Conservation (phyloP, 306 rosid genomes). For the Lithocarpus polystachyus region DNA sequence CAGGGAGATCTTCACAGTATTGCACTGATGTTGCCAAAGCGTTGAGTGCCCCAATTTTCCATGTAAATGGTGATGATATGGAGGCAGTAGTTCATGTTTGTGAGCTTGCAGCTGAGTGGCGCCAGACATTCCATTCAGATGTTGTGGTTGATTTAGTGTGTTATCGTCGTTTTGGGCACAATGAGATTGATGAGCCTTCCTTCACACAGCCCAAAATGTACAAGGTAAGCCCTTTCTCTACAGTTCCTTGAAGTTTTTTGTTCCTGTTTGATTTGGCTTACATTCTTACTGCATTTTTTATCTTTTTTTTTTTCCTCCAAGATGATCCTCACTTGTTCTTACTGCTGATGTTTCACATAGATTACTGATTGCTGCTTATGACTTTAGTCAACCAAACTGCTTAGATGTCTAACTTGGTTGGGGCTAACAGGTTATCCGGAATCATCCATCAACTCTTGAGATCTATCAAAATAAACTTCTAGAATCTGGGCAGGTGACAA, state of each 20-base stretch:
- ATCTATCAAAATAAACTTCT: constrained; percentile 80
- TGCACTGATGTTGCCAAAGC: constrained; percentile 98
- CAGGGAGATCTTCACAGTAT: constrained; percentile 91
- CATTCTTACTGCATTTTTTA: not conserved
- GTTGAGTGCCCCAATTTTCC: constrained; percentile 83
- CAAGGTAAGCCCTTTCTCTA: constrained; percentile 53
- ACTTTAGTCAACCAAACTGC: constrained; percentile 16
- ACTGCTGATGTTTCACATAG: no score
- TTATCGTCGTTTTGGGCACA: constrained; percentile 94
- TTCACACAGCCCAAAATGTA: constrained; percentile 98
- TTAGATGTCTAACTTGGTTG: constrained; percentile 16
- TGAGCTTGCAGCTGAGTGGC: constrained; percentile 99
- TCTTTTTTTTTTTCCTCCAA: not conserved
- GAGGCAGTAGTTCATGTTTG: constrained; percentile 96
- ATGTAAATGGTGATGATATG: constrained; percentile 90
- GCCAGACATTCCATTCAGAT: constrained; percentile 95
- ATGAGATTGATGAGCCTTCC: constrained; percentile 96
- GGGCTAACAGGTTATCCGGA: constrained; percentile 62
- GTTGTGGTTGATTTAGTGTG: constrained; percentile 96
- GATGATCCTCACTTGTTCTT: not conserved
- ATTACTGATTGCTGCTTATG: not conserved
- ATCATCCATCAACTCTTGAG: constrained; percentile 82
- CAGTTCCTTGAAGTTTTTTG: constrained; percentile 2
- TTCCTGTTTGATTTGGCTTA: not conserved
- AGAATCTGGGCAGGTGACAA: constrained; percentile 67